These are phyloP conservation scores for Ophioceras dolichostomum DNA, from an alignment of 2,329 filamentous ascomycete genomes.

Conservation along the genomic window DNA sequence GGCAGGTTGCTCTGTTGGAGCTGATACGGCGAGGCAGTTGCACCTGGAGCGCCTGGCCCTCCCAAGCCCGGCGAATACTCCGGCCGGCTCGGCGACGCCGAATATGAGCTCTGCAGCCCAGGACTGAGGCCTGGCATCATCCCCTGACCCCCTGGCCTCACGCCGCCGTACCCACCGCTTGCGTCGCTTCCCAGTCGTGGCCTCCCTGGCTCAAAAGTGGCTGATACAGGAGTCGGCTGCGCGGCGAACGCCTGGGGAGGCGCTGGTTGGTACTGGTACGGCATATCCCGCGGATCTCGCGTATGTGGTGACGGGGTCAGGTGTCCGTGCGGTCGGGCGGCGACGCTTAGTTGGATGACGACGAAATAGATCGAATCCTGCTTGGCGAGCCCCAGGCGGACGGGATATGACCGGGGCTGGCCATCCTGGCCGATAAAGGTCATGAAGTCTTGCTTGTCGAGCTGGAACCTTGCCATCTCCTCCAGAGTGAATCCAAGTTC, in stretches of 20 bases:
- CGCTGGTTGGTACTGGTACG: slow-evolving; percentile 27
- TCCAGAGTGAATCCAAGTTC: slow-evolving; percentile 40
- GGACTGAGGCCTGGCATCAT: slow-evolving; percentile 26
- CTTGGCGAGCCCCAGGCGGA: slow-evolving; percentile 45
- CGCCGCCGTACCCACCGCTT: slow-evolving; percentile 11
- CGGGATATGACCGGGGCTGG: slow-evolving; percentile 33
- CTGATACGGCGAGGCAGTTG: too few species aligned
- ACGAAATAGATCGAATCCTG: slow-evolving; percentile 52
- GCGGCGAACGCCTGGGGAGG: slow-evolving; percentile 11
- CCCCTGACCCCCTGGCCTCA: slow-evolving; percentile 13
- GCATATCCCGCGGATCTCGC: slow-evolving; percentile 27
- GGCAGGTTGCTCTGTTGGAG: slow-evolving; percentile 39
- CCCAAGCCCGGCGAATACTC: slow-evolving; percentile 30
- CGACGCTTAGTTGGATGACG: slow-evolving; percentile 31
- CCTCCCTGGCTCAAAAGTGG: slow-evolving; percentile 33
- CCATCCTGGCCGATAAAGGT: slow-evolving; percentile 40
- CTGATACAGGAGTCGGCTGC: slow-evolving; percentile 32
- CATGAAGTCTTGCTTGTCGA: slow-evolving; percentile 42
- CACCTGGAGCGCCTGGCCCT: too few species aligned
- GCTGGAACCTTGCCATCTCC: slow-evolving; percentile 36
- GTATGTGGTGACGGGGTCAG: slow-evolving; percentile 31
- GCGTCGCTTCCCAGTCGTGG: slow-evolving; percentile 21
- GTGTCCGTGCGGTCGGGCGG: slow-evolving; percentile 25
- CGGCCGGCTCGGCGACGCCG: slow-evolving; percentile 27
- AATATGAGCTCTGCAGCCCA: slow-evolving; percentile 30